These are phyloP conservation scores for Dioszegia crocea DNA, from an alignment of 768 basidiomycete species.

Conservation along the genomic window DNA sequence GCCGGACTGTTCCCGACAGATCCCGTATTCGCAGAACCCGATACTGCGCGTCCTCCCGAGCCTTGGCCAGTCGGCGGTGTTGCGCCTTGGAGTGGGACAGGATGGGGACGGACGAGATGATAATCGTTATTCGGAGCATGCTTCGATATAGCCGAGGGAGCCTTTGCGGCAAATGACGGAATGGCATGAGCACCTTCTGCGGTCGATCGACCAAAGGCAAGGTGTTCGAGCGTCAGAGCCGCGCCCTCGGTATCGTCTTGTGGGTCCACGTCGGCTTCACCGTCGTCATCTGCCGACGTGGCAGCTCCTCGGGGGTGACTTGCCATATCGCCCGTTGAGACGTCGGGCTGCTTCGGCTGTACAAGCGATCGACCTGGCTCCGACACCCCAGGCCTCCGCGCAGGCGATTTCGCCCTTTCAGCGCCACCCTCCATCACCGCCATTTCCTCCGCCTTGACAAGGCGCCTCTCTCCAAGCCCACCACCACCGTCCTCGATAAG, in stretches of 20 bases:
- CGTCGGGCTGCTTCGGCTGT: neutral
- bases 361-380: too few species aligned
- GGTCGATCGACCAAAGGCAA: conserved; percentile 44
- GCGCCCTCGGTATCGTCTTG: conserved; percentile 49
- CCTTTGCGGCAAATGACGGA: conserved; percentile 32
- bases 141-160: conserved; percentile 13
- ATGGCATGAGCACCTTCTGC: conserved; percentile 31
- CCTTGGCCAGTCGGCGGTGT: neutral
- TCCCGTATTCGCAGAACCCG: neutral
- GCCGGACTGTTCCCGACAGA: neutral
- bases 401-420: too few species aligned
- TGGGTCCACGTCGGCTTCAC: conserved; percentile 17
- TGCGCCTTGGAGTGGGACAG: neutral
- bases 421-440: too few species aligned
- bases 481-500: neutral
- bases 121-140: conserved; percentile 38
- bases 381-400: too few species aligned
- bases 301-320: conserved; percentile 1
- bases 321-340: neutral
- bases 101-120: conserved; percentile 22
- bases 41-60: neutral
- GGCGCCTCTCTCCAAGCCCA: neutral
- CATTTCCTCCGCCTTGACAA: neutral
- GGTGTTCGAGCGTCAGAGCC: conserved; percentile 46
- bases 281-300: neutral